Evolutionary conservation across 2,329 filamentous ascomycete genomes (phyloP), one percentile per base, ranked within the genome.

Genomic region (Pseudovirgaria hyperparasitica): DNA sequence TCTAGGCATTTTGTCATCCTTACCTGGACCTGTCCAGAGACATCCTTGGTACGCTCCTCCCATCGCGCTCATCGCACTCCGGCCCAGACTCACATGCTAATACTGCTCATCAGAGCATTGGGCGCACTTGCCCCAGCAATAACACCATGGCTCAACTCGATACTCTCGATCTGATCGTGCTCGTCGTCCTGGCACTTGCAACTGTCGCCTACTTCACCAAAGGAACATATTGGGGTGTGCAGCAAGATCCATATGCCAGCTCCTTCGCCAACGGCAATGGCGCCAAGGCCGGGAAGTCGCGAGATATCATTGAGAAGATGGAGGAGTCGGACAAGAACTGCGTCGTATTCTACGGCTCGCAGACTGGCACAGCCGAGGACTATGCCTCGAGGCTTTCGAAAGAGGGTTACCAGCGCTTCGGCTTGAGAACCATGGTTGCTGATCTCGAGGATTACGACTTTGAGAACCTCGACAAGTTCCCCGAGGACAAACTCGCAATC

Each of bases 371-470:
- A 21, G 90, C 90, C 26, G 92, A 98, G 62, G 90, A 98, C 57
- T 98, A 98, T 51, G 92, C 90, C 39, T 92, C 87, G 9, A 74
- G 92, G 43, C 65, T 98, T 42, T 85, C 90, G 40, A 98, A 98
- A 67, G 90, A 98, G 59, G 90, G 90, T 47, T 87, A 87, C 56
- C 92, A 87, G 46, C 74, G 90, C 36, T 98, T 92, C 52, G 90
- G 90, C 19, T 69, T 98, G 36, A 92, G 92, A 60, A 94, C 87
- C 36, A 96, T 98, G 86, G 85, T 93, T 10, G 90, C 87, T 29
- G 90, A 98, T 58, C 65, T 98, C 37, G 90, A 98, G 58, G 90
- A 98, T 42, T 98, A 93, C 58, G 90, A 98, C 52, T 94, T 76
- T 48, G 87, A 96, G 28, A 94, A 86, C 47, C 68, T 98, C 37